Conservation (phyloP, 371 early-diverging fungal species). For the Circinella minor region DNA sequence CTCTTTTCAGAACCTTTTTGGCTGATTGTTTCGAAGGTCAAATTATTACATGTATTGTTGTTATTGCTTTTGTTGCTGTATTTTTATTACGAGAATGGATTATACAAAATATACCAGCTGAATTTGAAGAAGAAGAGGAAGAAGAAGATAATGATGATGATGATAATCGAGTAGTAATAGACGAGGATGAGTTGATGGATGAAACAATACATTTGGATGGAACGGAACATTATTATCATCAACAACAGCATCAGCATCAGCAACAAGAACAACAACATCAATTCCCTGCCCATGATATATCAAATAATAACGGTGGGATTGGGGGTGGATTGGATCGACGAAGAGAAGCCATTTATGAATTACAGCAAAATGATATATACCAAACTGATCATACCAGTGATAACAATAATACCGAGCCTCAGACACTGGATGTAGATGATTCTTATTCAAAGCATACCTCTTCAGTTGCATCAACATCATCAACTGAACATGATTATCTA, state of each 20-base stretch:
- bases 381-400: not conserved
- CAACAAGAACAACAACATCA: too few species aligned
- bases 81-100: slow-evolving; percentile 88
- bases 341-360: slow-evolving; percentile 5
- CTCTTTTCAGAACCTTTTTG: slow-evolving; percentile 53
- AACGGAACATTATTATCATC: slow-evolving; percentile 1
- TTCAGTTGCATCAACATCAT: not conserved
- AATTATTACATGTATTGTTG: slow-evolving; percentile 71
- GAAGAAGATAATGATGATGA: not conserved
- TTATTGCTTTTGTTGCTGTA: slow-evolving; percentile 74
- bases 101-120: slow-evolving; percentile 61
- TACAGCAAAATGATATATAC: not conserved
- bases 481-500: not conserved
- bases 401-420: not conserved
- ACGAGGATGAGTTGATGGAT: not conserved
- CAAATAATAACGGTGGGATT: too few species aligned
- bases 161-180: slow-evolving; percentile 13
- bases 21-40: slow-evolving; percentile 87
- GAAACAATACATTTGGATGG: not conserved
- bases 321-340: not conserved
- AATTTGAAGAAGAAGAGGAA: slow-evolving; percentile 19
- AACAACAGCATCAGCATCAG: too few species aligned
- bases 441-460: not conserved
- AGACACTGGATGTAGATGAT: not conserved
- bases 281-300: too few species aligned